These are phyloP conservation scores for Yamadazyma siamensis DNA, from an alignment of 1,139 yeast species.

Conservation along the genomic window DNA sequence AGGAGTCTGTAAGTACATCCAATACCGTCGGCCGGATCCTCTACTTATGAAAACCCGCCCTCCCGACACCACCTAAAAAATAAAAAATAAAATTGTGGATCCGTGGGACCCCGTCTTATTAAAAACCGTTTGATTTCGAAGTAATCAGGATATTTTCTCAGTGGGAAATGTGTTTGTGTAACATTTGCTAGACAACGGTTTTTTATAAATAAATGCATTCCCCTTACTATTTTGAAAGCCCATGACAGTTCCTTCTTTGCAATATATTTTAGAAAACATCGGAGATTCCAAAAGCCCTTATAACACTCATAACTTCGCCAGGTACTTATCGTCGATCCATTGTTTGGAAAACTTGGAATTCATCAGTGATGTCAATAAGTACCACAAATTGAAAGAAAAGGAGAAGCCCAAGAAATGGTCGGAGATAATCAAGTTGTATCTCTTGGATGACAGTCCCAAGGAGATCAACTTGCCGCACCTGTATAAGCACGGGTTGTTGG, in stretches of 20 bases:
- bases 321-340: conserved; percentile 27
- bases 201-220: conserved; percentile 2
- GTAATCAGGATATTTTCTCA: too few species aligned
- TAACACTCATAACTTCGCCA: conserved; percentile 21
- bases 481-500: conserved; percentile 15
- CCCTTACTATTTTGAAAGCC: conserved; percentile 1
- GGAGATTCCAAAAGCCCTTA: conserved; percentile 16
- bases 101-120: too few species aligned
- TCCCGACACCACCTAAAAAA: too few species aligned
- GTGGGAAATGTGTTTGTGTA: too few species aligned
- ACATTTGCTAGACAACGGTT: conserved; percentile 1
- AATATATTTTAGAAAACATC: conserved; percentile 18
- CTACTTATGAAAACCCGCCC: too few species aligned
- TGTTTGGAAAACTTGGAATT: conserved; percentile 39
- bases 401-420: conserved; percentile 22
- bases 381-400: conserved; percentile 14
- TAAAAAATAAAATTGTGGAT: too few species aligned
- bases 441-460: conserved; percentile 25
- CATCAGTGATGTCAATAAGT: conserved; percentile 26
- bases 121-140: too few species aligned
- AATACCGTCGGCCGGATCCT: too few species aligned
- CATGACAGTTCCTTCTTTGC: conserved; percentile 22
- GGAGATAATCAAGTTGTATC: conserved; percentile 21
- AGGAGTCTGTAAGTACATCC: too few species aligned
- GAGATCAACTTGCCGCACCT: conserved; percentile 34